These are phyloP conservation scores for Thozetella sp. DNA, from an alignment of 495 filamentous ascomycete species.

Conservation along the genomic window DNA sequence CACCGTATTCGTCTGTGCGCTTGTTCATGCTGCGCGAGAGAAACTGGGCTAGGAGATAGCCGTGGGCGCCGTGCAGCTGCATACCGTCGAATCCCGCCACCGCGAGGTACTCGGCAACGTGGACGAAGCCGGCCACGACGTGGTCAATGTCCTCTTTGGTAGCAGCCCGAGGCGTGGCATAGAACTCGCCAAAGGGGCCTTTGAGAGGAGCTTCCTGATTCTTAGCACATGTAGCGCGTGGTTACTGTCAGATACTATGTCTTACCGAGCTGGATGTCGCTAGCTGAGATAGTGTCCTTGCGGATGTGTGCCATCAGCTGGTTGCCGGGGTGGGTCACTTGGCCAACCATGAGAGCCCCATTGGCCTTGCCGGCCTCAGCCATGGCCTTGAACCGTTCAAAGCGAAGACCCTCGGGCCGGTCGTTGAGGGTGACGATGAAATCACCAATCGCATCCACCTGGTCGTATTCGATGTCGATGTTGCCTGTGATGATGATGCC, in stretches of 20 bases:
- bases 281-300: slow-evolving; percentile 57
- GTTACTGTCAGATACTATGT: neutral
- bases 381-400: slow-evolving; percentile 58
- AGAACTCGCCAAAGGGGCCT: slow-evolving; percentile 8
- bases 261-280: slow-evolving; percentile 56
- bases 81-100: slow-evolving; percentile 64
- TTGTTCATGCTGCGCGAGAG: slow-evolving; percentile 60
- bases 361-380: slow-evolving; percentile 49
- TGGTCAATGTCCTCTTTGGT: slow-evolving; percentile 49
- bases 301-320: slow-evolving; percentile 47
- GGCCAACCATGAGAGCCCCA: slow-evolving; percentile 57
- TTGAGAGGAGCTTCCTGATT: neutral
- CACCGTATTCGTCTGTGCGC: slow-evolving; percentile 65
- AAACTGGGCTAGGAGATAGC: slow-evolving; percentile 71
- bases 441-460: slow-evolving; percentile 61
- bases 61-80: slow-evolving; percentile 58
- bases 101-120: slow-evolving; percentile 57
- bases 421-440: slow-evolving; percentile 52
- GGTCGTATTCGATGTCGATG: slow-evolving; percentile 59
- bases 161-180: slow-evolving; percentile 32
- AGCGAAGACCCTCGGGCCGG: slow-evolving; percentile 51
- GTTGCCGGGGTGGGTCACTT: slow-evolving; percentile 66
- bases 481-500: slow-evolving; percentile 65
- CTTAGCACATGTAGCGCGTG: neutral
- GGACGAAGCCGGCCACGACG: slow-evolving; percentile 53